These are phyloP conservation scores for Xenoacremonium recifei DNA, from an alignment of 2,329 filamentous ascomycete genomes.

Conservation along the genomic window DNA sequence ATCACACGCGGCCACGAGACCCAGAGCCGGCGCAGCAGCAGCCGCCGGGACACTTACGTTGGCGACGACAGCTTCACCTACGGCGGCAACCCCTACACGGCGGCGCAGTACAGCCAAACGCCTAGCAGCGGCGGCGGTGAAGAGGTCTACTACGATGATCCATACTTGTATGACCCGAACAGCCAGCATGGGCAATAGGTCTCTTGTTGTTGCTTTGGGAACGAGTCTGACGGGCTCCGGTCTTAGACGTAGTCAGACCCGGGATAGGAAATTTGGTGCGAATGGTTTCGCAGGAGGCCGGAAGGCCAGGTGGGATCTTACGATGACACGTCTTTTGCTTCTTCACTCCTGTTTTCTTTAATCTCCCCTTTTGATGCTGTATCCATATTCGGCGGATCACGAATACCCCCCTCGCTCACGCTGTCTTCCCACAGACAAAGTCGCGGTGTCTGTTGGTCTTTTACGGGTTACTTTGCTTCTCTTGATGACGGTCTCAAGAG, in stretches of 20 bases:
- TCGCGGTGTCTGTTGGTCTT: too few species aligned
- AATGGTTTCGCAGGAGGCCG: too few species aligned
- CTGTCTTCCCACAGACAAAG: constrained; percentile 3
- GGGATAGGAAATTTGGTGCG: too few species aligned
- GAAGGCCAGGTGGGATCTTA: too few species aligned
- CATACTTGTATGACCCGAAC: constrained; percentile 27
- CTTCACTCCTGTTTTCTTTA: too few species aligned
- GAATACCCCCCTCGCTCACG: constrained; percentile 23
- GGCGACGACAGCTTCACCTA: constrained; percentile 33
- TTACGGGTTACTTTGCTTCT: too few species aligned
- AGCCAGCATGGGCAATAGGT: constrained; percentile 15
- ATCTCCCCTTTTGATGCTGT: constrained; percentile 10
- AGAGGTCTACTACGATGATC: constrained; percentile 32
- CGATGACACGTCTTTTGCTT: too few species aligned
- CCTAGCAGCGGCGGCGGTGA: constrained; percentile 32
- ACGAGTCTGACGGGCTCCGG: background rate
- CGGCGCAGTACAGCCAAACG: constrained; percentile 24
- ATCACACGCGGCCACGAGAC: constrained; percentile 50
- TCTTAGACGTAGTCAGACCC: too few species aligned
- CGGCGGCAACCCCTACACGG: constrained; percentile 26
- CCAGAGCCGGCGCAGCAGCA: constrained; percentile 43
- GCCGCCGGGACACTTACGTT: constrained; percentile 34
- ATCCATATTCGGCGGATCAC: constrained; percentile 7
- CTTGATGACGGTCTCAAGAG: too few species aligned
- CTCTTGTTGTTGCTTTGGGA: too few species aligned